phyloP scores from a whole-genome alignment of 2,329 filamentous ascomycete genomes.

The Alternaria angustiovoidea region DNA sequence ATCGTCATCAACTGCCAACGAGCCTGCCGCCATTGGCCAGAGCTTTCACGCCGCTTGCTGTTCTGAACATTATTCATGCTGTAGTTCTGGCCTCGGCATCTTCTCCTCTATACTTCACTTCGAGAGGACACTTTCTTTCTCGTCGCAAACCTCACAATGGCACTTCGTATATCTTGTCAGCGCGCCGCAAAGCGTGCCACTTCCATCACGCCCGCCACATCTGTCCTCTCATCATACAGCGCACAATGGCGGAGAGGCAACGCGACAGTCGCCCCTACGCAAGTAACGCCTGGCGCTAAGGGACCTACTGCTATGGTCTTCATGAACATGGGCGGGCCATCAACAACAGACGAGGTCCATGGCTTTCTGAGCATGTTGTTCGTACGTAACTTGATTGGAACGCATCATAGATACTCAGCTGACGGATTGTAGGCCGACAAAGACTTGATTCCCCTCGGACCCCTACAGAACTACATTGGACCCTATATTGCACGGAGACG shows the following conservation, averaged over 20 bases:
- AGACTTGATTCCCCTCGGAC: constrained; percentile 94
- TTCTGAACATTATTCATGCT: constrained; percentile 32
- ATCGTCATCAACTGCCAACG: constrained; percentile 36
- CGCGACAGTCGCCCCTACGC: constrained; percentile 72
- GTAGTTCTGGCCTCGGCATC: constrained; percentile 28
- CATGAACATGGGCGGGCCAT: constrained; percentile 97
- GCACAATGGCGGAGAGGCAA: constrained; percentile 50
- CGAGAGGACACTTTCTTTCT: constrained; percentile 12
- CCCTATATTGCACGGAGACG: constrained; percentile 84
- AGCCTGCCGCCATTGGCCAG: constrained; percentile 34
- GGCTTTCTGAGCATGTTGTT: constrained; percentile 91
- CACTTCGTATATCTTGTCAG: constrained; percentile 46
- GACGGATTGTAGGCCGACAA: constrained; percentile 73
- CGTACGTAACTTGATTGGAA: constrained; percentile 62
- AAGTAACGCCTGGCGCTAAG: constrained; percentile 72
- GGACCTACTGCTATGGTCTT: constrained; percentile 98
- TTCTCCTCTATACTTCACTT: constrained; percentile 3
- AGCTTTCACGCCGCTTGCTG: constrained; percentile 27
- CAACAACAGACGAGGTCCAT: constrained; percentile 85
- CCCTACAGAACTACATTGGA: constrained; percentile 88
- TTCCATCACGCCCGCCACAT: constrained; percentile 36
- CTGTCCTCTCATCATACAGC: constrained; percentile 39
- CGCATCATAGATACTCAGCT: constrained; percentile 19
- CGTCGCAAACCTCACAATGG: constrained; percentile 48
- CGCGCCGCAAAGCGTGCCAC: constrained; percentile 46